Conservation (phyloP, 371 early-diverging fungal genomes). For the Mucor piriformis region DNA sequence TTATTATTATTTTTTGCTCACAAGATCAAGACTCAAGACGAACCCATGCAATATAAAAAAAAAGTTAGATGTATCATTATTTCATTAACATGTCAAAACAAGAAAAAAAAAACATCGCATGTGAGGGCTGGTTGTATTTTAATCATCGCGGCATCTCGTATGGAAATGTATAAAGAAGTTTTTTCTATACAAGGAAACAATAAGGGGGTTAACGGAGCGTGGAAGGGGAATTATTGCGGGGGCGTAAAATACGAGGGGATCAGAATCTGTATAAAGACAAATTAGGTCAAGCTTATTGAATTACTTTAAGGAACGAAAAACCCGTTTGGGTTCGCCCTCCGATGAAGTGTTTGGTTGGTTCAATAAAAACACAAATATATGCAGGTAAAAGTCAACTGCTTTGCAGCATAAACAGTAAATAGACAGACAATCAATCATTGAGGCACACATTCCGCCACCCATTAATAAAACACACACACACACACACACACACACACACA, state of each 20-base stretch:
- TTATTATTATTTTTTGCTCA: constrained; percentile 1
- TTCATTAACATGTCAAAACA: not conserved
- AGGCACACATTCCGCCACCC: constrained; percentile 20
- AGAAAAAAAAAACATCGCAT: not conserved
- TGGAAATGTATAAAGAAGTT: not conserved
- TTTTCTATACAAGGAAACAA: constrained; percentile 10
- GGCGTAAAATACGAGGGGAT: constrained; percentile 2
- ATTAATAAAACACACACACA: not conserved
- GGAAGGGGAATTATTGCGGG: not conserved
- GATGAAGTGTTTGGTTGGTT: constrained; percentile 16
- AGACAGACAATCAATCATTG: constrained; percentile 31
- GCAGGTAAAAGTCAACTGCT: constrained; percentile 42
- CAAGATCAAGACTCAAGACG: constrained; percentile 3
- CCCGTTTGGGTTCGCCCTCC: constrained; percentile 19
- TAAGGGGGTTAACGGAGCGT: constrained; percentile 12
- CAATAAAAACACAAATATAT: constrained; percentile 21
- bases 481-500: not conserved
- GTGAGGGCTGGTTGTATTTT: constrained; percentile 17
- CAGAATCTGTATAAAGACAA: constrained; percentile 11
- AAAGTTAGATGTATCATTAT: not conserved
- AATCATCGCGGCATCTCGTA: constrained; percentile 19
- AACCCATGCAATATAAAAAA: not conserved
- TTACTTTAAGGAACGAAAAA: constrained; percentile 20
- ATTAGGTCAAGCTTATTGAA: constrained; percentile 13
- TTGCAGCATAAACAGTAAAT: constrained; percentile 35